A percentile compares a stretch with the other conserved stretches of the same genome.
These are phyloP conservation scores for Bassia scoparia DNA, from an alignment of 148 eudicot species.

Conservation along the genomic window DNA sequence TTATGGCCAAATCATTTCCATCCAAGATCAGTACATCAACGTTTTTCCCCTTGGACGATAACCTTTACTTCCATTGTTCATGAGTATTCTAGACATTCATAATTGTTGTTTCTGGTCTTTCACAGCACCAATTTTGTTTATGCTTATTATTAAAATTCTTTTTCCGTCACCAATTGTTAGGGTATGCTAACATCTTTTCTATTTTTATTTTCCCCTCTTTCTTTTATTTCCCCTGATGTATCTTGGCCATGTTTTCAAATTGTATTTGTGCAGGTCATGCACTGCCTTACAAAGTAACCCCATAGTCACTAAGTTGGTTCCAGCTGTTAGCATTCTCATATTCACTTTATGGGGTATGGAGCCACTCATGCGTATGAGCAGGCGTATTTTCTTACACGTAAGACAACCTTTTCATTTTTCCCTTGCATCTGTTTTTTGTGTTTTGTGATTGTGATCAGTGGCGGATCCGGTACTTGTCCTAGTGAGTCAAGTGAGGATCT, in stretches of 20 bases:
- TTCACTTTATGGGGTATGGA: constrained; percentile 85
- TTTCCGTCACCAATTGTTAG: neutral
- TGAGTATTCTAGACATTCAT: neutral
- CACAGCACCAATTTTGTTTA: too few species aligned
- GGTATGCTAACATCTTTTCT: constrained; percentile 4
- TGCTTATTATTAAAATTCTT: neutral
- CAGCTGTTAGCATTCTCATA: constrained; percentile 60
- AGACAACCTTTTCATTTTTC: constrained; percentile 26
- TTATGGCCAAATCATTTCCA: too few species aligned
- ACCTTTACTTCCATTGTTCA: too few species aligned
- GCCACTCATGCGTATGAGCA: constrained; percentile 59
- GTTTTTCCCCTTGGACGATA: too few species aligned
- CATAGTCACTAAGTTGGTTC: constrained; percentile 49
- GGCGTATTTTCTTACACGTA: constrained; percentile 61
- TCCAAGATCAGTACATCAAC: too few species aligned
- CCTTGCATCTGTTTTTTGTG: too few species aligned
- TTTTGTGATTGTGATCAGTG: too few species aligned
- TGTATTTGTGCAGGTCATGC: constrained; percentile 51
- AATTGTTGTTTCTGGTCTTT: neutral
- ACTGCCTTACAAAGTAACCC: constrained; percentile 55
- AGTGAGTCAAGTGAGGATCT: too few species aligned
- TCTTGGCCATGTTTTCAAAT: constrained; percentile 2
- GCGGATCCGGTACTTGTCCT: too few species aligned
- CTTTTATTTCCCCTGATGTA: neutral
- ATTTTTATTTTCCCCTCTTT: neutral